A percentile compares a stretch with the other conserved stretches of the same genome.
Conservation (phyloP, 768 basidiomycete genomes). For the Agrocybe pediades region DNA sequence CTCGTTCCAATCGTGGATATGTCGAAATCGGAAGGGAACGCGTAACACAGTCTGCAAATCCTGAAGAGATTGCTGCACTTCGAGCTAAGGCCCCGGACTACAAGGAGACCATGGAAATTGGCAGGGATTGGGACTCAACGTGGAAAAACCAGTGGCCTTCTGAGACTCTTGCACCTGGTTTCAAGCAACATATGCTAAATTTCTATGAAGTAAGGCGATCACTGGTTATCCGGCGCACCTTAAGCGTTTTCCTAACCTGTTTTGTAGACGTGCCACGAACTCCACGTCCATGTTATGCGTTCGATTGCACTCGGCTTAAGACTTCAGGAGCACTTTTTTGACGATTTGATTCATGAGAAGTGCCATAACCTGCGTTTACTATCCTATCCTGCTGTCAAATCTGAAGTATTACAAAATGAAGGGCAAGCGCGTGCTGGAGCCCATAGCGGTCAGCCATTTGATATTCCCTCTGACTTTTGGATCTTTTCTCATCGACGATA, state of each 20-base stretch:
- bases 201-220: slow-evolving; percentile 63
- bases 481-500: neutral
- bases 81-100: slow-evolving; percentile 78
- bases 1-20: slow-evolving; percentile 84
- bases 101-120: slow-evolving; percentile 90
- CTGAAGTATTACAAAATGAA: slow-evolving; percentile 52
- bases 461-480: neutral
- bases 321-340: slow-evolving; percentile 75
- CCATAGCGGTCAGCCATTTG: slow-evolving; percentile 68
- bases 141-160: slow-evolving; percentile 85
- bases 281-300: slow-evolving; percentile 81
- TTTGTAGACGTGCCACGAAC: slow-evolving; percentile 67
- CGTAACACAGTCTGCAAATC: slow-evolving; percentile 72
- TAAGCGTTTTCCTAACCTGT: slow-evolving; percentile 11
- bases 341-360: slow-evolving; percentile 72
- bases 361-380: slow-evolving; percentile 81
- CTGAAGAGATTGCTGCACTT: slow-evolving; percentile 70
- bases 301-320: slow-evolving; percentile 81
- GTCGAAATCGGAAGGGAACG: slow-evolving; percentile 81
- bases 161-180: slow-evolving; percentile 61
- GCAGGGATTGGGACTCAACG: slow-evolving; percentile 75
- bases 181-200: slow-evolving; percentile 71
- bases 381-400: slow-evolving; percentile 78
- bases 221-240: neutral
- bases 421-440: slow-evolving; percentile 83